A percentile compares a stretch with the other conserved stretches of the same genome.
phyloP scores from a whole-genome alignment of 2,329 filamentous ascomycete species.

The Xylariaceae sp. region DNA sequence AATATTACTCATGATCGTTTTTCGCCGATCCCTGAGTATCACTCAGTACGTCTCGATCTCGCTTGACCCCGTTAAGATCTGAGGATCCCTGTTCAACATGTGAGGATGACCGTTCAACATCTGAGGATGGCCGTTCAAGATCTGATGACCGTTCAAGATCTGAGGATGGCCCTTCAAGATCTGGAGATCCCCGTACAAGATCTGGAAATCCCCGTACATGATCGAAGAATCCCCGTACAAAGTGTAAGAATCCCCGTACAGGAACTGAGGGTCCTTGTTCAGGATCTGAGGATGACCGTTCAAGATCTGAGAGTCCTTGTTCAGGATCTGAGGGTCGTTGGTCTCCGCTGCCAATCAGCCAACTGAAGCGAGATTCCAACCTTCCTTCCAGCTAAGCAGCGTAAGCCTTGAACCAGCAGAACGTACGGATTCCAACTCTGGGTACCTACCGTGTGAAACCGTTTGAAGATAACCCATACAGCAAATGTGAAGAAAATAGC shows the following conservation, averaged over 20 bases:
- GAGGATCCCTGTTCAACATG: not conserved
- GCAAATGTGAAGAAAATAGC: not conserved
- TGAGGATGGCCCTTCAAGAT: no score
- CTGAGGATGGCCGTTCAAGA: no score
- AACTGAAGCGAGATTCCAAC: not conserved
- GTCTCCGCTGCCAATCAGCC: not conserved
- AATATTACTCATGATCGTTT: not conserved
- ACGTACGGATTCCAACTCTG: not conserved
- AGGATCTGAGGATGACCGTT: no score
- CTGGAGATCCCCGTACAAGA: no score
- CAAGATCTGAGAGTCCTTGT: not conserved
- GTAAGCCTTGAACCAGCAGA: not conserved
- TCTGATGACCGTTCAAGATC: no score
- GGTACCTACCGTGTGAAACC: not conserved
- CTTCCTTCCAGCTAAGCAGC: not conserved
- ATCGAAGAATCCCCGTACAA: no score
- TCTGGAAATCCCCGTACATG: no score
- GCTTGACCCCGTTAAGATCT: not conserved
- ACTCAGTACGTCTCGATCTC: not conserved
- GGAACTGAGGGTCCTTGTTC: no score
- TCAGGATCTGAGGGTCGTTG: not conserved
- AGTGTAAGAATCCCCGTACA: no score
- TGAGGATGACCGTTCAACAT: not conserved
- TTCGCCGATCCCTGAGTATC: not conserved
- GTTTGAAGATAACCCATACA: slow-evolving; percentile 1